Evolutionary conservation across 352 stramenopile species (phyloP), one percentile per base, ranked within the genome.

Genomic region (Globisporangium sylvaticum): DNA sequence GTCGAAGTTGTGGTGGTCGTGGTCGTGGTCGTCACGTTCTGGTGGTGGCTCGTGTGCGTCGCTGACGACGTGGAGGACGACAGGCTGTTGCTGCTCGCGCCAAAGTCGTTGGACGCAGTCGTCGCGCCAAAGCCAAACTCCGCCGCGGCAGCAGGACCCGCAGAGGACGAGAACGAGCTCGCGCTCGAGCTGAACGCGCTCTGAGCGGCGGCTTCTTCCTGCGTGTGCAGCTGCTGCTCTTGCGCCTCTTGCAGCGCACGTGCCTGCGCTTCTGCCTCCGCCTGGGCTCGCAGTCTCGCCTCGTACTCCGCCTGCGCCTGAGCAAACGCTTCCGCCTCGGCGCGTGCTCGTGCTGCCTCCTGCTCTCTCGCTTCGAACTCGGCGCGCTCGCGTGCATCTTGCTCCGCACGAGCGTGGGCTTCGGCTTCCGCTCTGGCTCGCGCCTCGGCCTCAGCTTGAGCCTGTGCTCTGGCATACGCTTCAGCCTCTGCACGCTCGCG

Each of bases 271-370:
- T 75, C 61, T 48, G 66, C 72, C 67, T 81, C 72, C 22, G 64
- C 65, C 59, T 81, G 64, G 0, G 64, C 69, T 50, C 68, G 68
- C 34, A 63, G 58, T 24, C 59, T 29, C 12, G 67, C 74, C 18
- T 77, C 78, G 64, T 76, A 64, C 55, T 79, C 55, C 25, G 68
- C 71, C 18, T 56, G 71, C 8, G 73, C 77, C 55, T 70, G 58
- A 18, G 73, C 25, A 57, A 57, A 55, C 9, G 48, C 68, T 34
- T 56, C 37, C 29, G 56, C 56, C 31, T 62, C 64, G 9, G 68
- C 53, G 12, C 48, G 9, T 25, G 14, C 10, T 32, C 4, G 50
- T 42, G 34, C 34, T 25, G 52, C 25, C 24, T 77, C 70, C 0
- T 61, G 62, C 65, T 73, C 53, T 34, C 34, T 42, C 34, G 34